Evolutionary conservation across 192 early-diverging fungal genomes (phyloP).

Genomic region (Mortierella hygrophila): DNA sequence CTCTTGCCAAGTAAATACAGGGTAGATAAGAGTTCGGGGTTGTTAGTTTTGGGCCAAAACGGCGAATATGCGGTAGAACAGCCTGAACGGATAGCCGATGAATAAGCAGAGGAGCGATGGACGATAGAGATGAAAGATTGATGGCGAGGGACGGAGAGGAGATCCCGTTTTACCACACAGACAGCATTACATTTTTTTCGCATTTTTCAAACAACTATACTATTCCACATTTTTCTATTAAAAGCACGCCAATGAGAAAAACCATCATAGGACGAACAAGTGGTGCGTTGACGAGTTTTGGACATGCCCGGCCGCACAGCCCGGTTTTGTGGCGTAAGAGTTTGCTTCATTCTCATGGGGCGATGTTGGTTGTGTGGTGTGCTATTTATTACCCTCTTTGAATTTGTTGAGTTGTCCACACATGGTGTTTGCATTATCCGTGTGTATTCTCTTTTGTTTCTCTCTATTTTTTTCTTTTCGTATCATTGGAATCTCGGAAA

Average conservation of each 20-base stretch:
- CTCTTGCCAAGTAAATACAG: conserved; percentile 45
- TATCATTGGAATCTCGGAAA: background rate
- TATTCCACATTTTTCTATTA: background rate
- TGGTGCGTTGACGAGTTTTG: background rate
- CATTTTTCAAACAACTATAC: background rate
- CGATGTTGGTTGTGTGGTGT: background rate
- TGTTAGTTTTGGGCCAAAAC: background rate
- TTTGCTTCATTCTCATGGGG: background rate
- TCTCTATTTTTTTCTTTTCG: no score
- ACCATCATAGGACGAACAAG: background rate
- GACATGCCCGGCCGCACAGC: background rate
- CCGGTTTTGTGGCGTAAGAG: background rate
- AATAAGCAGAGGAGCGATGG: background rate
- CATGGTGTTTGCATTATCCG: background rate
- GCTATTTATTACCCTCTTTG: background rate
- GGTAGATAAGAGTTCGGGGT: background rate
- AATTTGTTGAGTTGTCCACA: background rate
- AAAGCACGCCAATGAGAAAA: background rate
- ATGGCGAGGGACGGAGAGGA: background rate
- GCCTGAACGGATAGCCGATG: background rate
- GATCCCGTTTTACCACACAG: background rate
- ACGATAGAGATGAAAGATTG: background rate
- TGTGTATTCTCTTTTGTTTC: background rate
- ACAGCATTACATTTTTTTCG: background rate
- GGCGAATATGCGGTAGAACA: background rate